Conservation (phyloP, 2,329 filamentous ascomycete species). For the Aspergillus fijiensis region DNA sequence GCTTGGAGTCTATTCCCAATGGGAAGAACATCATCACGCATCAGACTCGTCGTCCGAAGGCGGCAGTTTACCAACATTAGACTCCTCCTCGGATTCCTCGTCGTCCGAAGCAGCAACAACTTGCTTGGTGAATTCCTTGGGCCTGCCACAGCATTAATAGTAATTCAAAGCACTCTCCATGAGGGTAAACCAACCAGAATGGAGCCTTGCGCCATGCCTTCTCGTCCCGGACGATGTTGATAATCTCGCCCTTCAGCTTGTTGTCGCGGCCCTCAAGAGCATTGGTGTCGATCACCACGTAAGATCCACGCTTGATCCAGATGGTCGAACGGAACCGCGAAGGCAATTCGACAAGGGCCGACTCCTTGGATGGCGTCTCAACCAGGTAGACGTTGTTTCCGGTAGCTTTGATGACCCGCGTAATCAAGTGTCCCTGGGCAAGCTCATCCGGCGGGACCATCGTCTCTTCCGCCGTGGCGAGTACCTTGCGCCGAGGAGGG, state of each 20-base stretch:
- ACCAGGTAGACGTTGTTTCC: constrained; percentile 89
- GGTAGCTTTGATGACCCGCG: constrained; percentile 75
- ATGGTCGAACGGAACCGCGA: constrained; percentile 86
- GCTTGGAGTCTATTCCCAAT: not conserved
- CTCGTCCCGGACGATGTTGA: constrained; percentile 90
- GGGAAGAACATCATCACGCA: constrained; percentile 47
- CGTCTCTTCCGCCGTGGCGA: constrained; percentile 74
- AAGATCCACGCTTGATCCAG: constrained; percentile 88
- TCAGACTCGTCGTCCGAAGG: constrained; percentile 77
- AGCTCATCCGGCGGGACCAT: constrained; percentile 58
- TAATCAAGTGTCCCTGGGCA: constrained; percentile 60
- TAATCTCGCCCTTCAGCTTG: constrained; percentile 81
- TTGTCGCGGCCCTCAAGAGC: constrained; percentile 66
- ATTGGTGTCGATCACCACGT: constrained; percentile 75
- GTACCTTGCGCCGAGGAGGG: constrained; percentile 72
- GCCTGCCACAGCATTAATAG: constrained; percentile 55
- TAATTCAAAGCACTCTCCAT: not conserved
- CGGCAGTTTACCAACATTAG: constrained; percentile 80
- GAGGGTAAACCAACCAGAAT: constrained; percentile 66
- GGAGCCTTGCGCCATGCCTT: constrained; percentile 84
- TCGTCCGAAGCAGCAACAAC: constrained; percentile 64
- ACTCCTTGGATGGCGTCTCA: constrained; percentile 64
- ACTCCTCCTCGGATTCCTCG: constrained; percentile 74
- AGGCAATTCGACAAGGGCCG: constrained; percentile 76
- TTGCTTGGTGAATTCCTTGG: constrained; percentile 72